Evolutionary conservation across 1,284 basidiomycete species (phyloP).

Genomic region (Apiotrichum domesticum): DNA sequence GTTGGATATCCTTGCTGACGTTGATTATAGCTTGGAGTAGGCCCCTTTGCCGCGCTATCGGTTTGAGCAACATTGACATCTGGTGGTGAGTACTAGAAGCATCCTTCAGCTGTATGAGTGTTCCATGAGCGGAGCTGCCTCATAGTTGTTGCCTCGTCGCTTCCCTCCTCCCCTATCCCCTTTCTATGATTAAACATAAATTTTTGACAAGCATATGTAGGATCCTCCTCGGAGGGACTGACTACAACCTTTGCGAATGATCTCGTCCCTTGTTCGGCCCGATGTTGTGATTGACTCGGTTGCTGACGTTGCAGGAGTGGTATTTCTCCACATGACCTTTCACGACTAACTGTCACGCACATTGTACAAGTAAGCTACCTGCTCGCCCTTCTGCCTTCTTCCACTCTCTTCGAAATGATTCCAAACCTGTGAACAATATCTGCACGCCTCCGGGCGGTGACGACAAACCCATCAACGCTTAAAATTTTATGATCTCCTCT

Average conservation of each 20-base stretch:
- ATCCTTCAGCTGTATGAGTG: too few relatives aligned
- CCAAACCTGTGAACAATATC: constrained; percentile 23
- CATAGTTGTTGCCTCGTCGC: not conserved
- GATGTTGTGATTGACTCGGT: not conserved
- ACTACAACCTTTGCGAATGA: constrained; percentile 42
- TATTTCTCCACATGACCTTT: not conserved
- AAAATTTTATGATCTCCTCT: constrained; percentile 10
- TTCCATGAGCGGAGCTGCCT: too few relatives aligned
- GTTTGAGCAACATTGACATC: too few relatives aligned
- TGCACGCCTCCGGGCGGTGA: constrained; percentile 20
- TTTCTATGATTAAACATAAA: constrained; percentile 39
- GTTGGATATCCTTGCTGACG: too few relatives aligned
- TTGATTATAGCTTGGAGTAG: too few relatives aligned
- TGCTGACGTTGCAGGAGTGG: not conserved
- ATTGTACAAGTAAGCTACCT: constrained; percentile 6
- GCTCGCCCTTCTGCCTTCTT: not conserved
- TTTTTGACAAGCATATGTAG: constrained; percentile 47
- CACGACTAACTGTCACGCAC: not conserved
- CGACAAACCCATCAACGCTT: constrained; percentile 26
- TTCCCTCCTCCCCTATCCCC: not conserved
- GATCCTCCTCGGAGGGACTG: constrained; percentile 38
- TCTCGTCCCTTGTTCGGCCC: not conserved
- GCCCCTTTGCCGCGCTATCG: too few relatives aligned
- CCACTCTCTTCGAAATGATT: constrained; percentile 9
- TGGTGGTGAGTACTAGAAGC: too few relatives aligned